These are phyloP conservation scores for Botryotinia calthae DNA, from an alignment of 2,329 filamentous ascomycete genomes.

Conservation along the genomic window DNA sequence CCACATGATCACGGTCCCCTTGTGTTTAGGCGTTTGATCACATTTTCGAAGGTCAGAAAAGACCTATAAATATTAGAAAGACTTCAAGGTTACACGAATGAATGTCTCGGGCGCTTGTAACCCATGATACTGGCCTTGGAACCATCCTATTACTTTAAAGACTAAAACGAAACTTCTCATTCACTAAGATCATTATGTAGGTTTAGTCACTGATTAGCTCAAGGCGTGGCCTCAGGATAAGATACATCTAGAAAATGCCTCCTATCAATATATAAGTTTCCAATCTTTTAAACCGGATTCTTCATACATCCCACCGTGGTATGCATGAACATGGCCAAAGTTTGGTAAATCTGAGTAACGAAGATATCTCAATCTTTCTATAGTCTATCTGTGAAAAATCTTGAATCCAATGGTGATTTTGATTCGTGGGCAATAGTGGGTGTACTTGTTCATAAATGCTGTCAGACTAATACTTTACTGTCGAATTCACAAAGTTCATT, in stretches of 20 bases:
- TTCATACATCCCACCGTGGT: fast-evolving
- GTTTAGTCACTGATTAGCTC: background rate
- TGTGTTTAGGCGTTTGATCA: background rate
- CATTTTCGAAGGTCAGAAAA: fast-evolving
- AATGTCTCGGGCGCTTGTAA: background rate
- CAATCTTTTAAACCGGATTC: background rate
- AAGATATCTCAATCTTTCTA: background rate
- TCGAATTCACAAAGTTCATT: background rate
- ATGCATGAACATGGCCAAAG: background rate
- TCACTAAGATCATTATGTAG: background rate
- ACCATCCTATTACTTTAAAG: fast-evolving
- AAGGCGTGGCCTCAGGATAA: background rate
- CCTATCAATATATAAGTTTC: background rate
- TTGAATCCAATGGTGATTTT: fast-evolving
- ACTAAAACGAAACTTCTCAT: background rate
- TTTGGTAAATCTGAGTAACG: background rate
- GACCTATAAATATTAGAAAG: background rate
- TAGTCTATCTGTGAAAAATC: background rate
- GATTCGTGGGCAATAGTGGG: fast-evolving
- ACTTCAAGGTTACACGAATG: background rate
- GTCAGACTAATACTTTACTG: background rate
- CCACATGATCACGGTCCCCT: fast-evolving
- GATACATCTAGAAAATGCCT: fast-evolving
- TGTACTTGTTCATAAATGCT: fast-evolving
- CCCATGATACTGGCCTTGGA: background rate